Evolutionary conservation across 805 yeast genomes (phyloP), one percentile per base, ranked within the genome.

Genomic region (Schwanniomyces occidentalis): DNA sequence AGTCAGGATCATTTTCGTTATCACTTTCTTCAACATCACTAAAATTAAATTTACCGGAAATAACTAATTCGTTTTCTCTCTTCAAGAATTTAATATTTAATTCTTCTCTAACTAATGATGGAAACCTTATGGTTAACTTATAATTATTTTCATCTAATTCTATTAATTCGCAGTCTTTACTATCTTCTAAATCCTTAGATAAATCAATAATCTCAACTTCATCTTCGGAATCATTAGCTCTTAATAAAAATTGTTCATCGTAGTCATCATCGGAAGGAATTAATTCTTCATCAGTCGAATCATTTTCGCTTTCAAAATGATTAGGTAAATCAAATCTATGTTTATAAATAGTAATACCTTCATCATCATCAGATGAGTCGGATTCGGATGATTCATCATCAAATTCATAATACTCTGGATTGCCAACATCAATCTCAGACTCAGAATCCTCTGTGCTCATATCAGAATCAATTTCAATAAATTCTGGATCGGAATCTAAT

Each of bases 121-220:
- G 74, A 29, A 68, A 61, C 48, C 73, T 60, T 41, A 68, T 51
- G 38, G 53, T 57, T 48, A 68, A 58, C 44, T 65, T 63, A 49
- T 65, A 67, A 10, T 59, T 56, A 38, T 61, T 52, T 24, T 64
- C 69, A 35, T 65, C 64, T 15, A 62, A 44, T 45, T 66, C 61
- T 17, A 54, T 49, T 39, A 67, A 56, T 50, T 68, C 73, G 45
- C 69, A 67, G 50, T 68, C 74, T 41, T 67, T 67, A 25, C 69
- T 60, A 49, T 63, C 55, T 41, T 58, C 61, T 45, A 68, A 61
- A 49, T 68, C 74, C 27, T 58, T 57, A 28, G 66, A 50, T 49
- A 67, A 61, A 45, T 68, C 73, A 42, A 66, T 60, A 25, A 66
- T 49, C 30, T 56, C 62, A 31, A 51, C 45, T 29, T 60, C 65